phyloP scores from a whole-genome alignment of 2,329 filamentous ascomycete species.

The Conoideocrella luteorostrata region DNA sequence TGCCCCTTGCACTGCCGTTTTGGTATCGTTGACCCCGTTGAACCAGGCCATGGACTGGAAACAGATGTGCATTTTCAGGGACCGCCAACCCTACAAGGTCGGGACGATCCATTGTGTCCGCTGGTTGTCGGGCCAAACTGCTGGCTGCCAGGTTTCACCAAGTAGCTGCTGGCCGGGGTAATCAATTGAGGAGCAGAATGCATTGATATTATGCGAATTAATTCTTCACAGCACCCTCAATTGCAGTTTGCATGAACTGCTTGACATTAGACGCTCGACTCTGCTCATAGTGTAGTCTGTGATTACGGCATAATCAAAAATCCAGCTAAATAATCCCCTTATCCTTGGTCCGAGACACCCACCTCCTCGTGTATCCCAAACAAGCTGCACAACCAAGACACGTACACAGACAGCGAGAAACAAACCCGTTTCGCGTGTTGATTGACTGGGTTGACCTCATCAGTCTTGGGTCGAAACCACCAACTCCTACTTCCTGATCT shows the following conservation, averaged over 20 bases:
- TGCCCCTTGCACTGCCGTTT: no score
- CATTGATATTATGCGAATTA: no score
- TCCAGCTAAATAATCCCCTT: neutral
- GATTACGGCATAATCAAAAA: no score
- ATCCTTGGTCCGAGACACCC: neutral
- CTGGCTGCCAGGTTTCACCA: slow-evolving; percentile 11
- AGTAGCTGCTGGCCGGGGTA: neutral
- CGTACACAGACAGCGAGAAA: neutral
- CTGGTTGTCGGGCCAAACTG: slow-evolving; percentile 19
- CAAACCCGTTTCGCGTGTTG: neutral
- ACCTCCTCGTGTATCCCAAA: slow-evolving; percentile 3
- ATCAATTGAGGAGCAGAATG: no score
- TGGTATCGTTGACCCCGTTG: no score
- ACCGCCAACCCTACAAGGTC: neutral
- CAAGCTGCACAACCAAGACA: slow-evolving; percentile 4
- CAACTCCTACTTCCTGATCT: neutral
- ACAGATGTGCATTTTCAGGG: neutral
- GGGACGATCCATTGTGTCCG: slow-evolving; percentile 4
- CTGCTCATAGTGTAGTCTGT: no score
- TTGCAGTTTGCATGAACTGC: no score
- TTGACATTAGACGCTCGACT: no score
- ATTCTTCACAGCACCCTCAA: no score
- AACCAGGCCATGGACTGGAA: no score
- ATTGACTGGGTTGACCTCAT: neutral
- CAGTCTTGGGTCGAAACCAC: neutral